Conservation (phyloP, 108 stramenopile species). For the Craspedostauros australis region DNA sequence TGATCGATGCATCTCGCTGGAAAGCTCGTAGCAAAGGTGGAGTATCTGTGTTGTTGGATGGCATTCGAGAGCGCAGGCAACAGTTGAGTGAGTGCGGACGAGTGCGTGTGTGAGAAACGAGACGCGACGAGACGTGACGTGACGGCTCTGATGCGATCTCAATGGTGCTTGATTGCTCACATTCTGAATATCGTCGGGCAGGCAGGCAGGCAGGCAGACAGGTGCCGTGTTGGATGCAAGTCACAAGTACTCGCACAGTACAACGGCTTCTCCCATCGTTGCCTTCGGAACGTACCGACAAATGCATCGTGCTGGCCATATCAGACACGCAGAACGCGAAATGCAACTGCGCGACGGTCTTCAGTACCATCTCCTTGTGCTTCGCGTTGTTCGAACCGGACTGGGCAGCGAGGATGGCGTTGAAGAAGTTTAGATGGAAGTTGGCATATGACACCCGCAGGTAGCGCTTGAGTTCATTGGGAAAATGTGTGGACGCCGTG, state of each 20-base stretch:
- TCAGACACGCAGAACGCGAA: constrained; percentile 49
- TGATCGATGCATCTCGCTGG: constrained; percentile 14
- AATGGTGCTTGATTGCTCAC: too few species aligned
- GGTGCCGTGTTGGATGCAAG: too few species aligned
- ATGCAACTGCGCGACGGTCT: constrained; percentile 52
- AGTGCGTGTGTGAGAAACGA: background rate
- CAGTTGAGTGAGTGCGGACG: background rate
- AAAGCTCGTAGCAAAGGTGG: constrained; percentile 64
- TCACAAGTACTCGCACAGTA: too few species aligned
- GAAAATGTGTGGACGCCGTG: constrained; percentile 4
- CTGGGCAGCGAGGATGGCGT: constrained; percentile 11
- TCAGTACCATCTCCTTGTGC: constrained; percentile 12
- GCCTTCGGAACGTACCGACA: constrained; percentile 28
- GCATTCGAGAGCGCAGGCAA: background rate
- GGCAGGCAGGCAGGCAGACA: too few species aligned
- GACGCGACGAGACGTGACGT: background rate
- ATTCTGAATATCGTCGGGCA: too few species aligned
- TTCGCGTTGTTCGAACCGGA: constrained; percentile 5
- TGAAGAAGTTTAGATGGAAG: constrained; percentile 62
- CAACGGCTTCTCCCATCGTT: too few species aligned
- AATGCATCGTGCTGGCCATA: constrained; percentile 75
- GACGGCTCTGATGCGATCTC: background rate
- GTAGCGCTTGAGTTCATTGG: constrained; percentile 34
- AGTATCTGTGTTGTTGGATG: constrained; percentile 21
- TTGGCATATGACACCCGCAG: constrained; percentile 40